Evolutionary conservation across 192 early-diverging fungal species (phyloP).

Genomic region (Bifiguratus adelaidae): DNA sequence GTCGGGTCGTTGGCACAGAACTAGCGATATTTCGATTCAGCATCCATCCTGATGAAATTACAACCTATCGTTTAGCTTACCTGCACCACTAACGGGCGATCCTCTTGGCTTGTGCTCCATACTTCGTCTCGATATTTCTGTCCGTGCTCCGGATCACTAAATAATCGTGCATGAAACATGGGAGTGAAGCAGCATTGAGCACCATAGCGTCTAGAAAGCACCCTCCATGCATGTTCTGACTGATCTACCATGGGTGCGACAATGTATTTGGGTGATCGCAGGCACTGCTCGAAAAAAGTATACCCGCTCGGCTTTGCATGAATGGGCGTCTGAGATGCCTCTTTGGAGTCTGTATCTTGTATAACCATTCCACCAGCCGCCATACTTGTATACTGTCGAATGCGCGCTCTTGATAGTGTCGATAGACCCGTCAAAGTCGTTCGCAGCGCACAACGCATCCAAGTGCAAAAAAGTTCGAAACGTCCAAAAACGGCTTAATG

Average conservation of each 20-base stretch:
- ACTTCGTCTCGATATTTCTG: slow-evolving; percentile 62
- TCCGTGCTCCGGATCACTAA: slow-evolving; percentile 47
- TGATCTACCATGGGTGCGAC: slow-evolving; percentile 98
- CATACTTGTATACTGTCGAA: too few relatives aligned
- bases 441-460: too few relatives aligned
- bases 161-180: slow-evolving; percentile 92
- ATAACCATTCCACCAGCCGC: too few relatives aligned
- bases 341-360: too few relatives aligned
- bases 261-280: slow-evolving; percentile 66
- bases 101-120: slow-evolving; percentile 54
- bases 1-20: slow-evolving; percentile 97
- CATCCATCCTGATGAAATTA: background rate
- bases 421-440: too few relatives aligned
- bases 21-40: slow-evolving; percentile 19
- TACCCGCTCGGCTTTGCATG: slow-evolving; percentile 57
- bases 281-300: slow-evolving; percentile 61
- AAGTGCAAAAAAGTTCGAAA: too few relatives aligned
- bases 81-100: slow-evolving; percentile 80
- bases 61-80: slow-evolving; percentile 12
- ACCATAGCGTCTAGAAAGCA: slow-evolving; percentile 77
- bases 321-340: slow-evolving; percentile 7
- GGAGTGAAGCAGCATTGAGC: slow-evolving; percentile 93
- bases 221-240: slow-evolving; percentile 91
- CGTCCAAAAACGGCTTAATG: too few relatives aligned
- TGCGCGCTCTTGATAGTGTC: too few relatives aligned